These are phyloP conservation scores for Aegilops tauschii DNA, from an alignment of 176 grass and related monocot species.

Conservation along the genomic window DNA sequence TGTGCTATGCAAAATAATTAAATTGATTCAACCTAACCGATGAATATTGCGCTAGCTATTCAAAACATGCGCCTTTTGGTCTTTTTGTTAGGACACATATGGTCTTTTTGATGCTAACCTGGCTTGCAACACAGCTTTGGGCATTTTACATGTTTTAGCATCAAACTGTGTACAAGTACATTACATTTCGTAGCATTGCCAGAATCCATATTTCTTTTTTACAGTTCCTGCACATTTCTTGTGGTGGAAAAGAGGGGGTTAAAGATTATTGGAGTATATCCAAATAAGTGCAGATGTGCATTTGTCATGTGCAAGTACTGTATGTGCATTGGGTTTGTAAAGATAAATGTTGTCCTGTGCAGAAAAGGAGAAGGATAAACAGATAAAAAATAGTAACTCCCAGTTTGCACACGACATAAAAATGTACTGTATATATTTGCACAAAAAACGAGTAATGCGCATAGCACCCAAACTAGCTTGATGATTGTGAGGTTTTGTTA, in stretches of 20 bases:
- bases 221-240: not conserved
- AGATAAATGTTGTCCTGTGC: no score
- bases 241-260: not conserved
- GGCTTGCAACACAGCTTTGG: no score
- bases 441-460: not conserved
- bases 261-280: no score
- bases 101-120: no score
- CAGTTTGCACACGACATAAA: no score
- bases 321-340: no score
- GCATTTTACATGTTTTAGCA: not conserved
- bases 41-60: not conserved
- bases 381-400: no score
- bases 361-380: no score
- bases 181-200: no score
- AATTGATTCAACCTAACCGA: not conserved
- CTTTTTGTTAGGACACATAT: not conserved
- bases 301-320: no score
- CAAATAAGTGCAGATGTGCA: no score
- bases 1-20: not conserved
- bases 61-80: not conserved
- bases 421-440: no score
- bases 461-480: not conserved
- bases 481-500: not conserved
- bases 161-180: not conserved
- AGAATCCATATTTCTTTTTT: not conserved